Percentiles rank a stretch among this genome's conserved stretches.
Evolutionary conservation across 139 green algal species (phyloP).

Genomic region (Edaphochlamys debaryana): DNA sequence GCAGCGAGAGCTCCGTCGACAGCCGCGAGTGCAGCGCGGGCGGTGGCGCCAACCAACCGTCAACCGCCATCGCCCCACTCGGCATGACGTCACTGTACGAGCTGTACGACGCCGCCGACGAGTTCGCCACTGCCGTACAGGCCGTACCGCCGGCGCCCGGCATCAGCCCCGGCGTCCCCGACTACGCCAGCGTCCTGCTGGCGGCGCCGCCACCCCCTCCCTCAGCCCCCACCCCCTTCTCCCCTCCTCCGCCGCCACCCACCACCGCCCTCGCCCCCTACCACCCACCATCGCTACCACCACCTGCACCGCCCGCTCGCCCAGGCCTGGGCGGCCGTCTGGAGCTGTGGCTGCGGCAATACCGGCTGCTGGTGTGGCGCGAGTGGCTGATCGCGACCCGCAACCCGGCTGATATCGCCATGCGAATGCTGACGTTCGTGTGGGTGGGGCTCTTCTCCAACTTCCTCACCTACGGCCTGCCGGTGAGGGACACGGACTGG

Average conservation of each 20-base stretch:
- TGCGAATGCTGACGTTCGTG: slow-evolving; percentile 68
- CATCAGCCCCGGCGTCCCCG: slow-evolving; percentile 17
- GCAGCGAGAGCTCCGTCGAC: background rate
- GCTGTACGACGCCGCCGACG: slow-evolving; percentile 13
- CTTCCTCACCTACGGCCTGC: slow-evolving; percentile 46
- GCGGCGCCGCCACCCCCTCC: background rate
- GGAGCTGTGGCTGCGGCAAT: slow-evolving; percentile 25
- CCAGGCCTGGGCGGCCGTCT: background rate
- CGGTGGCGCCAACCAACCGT: background rate
- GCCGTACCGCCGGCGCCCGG: slow-evolving; percentile 1
- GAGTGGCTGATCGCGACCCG: slow-evolving; percentile 55
- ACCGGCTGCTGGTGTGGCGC: slow-evolving; percentile 44
- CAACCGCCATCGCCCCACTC: too few species aligned
- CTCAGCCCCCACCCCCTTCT: too few species aligned
- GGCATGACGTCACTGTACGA: slow-evolving; percentile 16
- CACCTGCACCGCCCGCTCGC: background rate
- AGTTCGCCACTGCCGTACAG: slow-evolving; percentile 4
- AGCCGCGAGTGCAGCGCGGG: background rate
- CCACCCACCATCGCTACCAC: too few species aligned
- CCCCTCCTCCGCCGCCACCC: too few species aligned
- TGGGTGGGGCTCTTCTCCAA: slow-evolving; percentile 63
- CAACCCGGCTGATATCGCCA: slow-evolving; percentile 74
- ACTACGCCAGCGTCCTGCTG: slow-evolving; percentile 8
- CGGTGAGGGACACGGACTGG: slow-evolving; percentile 24
- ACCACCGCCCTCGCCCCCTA: background rate